phyloP scores from a whole-genome alignment of 2,329 filamentous ascomycete species.

The Colletotrichum sp. region DNA sequence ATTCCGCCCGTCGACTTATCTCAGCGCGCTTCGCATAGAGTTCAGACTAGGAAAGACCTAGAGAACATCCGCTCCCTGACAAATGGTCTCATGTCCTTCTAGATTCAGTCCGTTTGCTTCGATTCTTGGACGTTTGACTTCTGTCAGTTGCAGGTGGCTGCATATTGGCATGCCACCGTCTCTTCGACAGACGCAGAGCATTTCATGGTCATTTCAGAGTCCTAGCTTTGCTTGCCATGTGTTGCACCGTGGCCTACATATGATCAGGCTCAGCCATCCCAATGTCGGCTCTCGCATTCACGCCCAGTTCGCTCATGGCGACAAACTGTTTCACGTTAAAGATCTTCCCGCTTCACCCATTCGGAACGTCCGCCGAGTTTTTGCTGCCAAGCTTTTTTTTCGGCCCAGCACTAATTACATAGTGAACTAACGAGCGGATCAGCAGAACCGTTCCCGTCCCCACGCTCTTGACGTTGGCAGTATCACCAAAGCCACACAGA shows the following conservation, averaged over 20 bases:
- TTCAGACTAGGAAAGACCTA: background rate
- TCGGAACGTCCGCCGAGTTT: constrained; percentile 13
- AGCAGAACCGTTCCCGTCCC: background rate
- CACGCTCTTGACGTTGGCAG: background rate
- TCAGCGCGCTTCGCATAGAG: background rate
- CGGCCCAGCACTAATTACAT: background rate
- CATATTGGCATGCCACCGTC: background rate
- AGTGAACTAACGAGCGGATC: background rate
- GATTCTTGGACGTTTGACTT: background rate
- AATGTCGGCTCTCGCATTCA: background rate
- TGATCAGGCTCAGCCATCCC: background rate
- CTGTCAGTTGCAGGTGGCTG: background rate
- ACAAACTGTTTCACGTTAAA: constrained; percentile 4
- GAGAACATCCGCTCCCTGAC: background rate
- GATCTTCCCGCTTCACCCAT: background rate
- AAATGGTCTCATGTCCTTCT: background rate
- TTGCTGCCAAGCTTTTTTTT: constrained; percentile 13
- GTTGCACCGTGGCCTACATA: background rate
- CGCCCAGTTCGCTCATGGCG: background rate
- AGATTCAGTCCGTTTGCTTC: background rate
- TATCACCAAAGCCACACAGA: background rate
- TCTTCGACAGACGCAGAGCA: background rate
- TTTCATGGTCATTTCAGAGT: background rate
- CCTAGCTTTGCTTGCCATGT: background rate
- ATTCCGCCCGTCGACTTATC: background rate